Conservation (phyloP, 2,329 filamentous ascomycete genomes). For the Diaporthe ilicicola region DNA sequence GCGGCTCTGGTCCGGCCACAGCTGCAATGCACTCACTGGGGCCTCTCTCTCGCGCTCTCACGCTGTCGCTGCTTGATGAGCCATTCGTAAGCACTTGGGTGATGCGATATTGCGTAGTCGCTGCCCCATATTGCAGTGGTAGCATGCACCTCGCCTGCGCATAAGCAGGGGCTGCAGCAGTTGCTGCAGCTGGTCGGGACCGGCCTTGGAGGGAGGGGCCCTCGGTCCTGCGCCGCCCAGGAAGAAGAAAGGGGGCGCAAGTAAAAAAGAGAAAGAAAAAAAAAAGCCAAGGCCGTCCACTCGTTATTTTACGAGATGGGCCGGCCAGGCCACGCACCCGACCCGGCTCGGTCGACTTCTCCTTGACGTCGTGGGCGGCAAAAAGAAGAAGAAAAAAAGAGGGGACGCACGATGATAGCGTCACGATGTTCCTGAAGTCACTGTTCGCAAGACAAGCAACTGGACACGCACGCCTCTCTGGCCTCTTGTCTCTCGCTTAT, state of each 20-base stretch:
- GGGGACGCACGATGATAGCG: neutral
- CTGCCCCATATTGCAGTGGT: constrained; percentile 11
- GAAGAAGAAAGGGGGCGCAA: neutral
- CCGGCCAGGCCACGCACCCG: constrained; percentile 17
- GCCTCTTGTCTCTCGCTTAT: constrained; percentile 30
- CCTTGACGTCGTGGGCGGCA: constrained; percentile 9
- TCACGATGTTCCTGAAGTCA: constrained; percentile 16
- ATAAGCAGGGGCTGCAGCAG: constrained; percentile 23
- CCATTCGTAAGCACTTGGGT: constrained; percentile 16
- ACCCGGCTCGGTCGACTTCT: neutral
- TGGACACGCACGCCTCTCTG: constrained; percentile 3
- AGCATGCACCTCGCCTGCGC: constrained; percentile 31
- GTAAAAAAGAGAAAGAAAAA: neutral
- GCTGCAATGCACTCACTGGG: neutral
- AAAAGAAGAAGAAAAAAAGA: neutral
- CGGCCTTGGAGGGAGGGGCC: neutral
- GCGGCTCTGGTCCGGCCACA: neutral
- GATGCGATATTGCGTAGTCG: constrained; percentile 18
- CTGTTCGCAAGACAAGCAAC: neutral
- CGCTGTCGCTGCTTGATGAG: constrained; percentile 4
- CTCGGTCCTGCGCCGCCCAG: neutral
- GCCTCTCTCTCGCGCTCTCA: no score
- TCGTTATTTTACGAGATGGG: neutral
- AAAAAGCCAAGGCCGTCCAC: neutral
- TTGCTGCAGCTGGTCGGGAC: neutral